Conservation (phyloP, 1,284 basidiomycete genomes). For the Dichomitus squalens region DNA sequence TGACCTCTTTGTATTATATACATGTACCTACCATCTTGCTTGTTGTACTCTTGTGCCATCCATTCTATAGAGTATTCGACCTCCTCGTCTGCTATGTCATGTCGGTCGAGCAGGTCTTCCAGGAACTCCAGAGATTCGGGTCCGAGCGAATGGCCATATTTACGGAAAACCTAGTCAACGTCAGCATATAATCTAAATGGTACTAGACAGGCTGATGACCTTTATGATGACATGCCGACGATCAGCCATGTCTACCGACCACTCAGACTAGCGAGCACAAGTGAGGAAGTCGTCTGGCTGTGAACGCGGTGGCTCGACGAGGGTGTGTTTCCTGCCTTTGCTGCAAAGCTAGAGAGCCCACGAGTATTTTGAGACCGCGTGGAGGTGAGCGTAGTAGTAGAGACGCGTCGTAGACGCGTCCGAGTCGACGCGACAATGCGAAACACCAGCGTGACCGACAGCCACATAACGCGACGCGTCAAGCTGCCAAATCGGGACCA, state of each 20-base stretch:
- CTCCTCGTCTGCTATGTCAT: constrained; percentile 72
- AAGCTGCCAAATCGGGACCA: constrained; percentile 8
- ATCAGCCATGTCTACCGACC: constrained; percentile 37
- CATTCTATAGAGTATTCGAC: constrained; percentile 81
- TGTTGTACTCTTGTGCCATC: constrained; percentile 88
- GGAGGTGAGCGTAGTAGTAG: not conserved
- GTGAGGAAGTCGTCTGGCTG: too few species aligned
- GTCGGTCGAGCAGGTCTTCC: constrained; percentile 66
- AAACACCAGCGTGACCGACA: not conserved
- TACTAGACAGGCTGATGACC: constrained; percentile 38
- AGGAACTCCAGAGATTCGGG: constrained; percentile 72
- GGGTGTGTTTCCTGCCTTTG: too few species aligned
- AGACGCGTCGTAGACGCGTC: not conserved
- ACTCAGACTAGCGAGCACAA: too few species aligned
- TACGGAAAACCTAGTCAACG: constrained; percentile 68
- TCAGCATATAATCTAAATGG: not conserved
- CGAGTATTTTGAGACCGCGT: not conserved
- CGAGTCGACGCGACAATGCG: constrained; percentile 5
- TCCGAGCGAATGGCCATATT: constrained; percentile 82
- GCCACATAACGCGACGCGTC: constrained; percentile 30
- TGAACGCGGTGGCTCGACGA: not conserved
- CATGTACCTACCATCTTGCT: constrained; percentile 75
- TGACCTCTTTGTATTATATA: not conserved
- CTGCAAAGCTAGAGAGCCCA: too few species aligned
- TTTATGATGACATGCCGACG: constrained; percentile 66